Evolutionary conservation across 768 basidiomycete genomes (phyloP).

Genomic region (Asterophora lycoperdoides): DNA sequence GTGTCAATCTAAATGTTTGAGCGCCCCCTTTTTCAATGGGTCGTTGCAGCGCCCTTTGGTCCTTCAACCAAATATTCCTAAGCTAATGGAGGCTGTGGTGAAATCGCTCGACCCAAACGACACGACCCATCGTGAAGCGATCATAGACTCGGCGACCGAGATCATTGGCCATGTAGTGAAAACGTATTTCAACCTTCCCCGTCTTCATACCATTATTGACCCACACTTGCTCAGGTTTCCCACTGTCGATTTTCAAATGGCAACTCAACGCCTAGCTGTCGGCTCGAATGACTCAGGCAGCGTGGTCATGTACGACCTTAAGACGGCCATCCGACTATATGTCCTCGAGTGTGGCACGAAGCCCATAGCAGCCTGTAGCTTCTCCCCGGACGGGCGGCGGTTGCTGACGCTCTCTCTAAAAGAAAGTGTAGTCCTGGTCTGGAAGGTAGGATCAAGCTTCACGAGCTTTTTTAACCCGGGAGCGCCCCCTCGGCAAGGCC

Average conservation of each 20-base stretch:
- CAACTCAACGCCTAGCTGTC: conserved; percentile 83
- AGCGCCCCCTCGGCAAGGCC: conserved; percentile 86
- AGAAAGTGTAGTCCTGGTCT: conserved; percentile 81
- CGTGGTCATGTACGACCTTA: conserved; percentile 93
- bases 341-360: conserved; percentile 91
- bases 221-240: conserved; percentile 58
- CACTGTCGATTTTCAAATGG: conserved; percentile 88
- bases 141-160: conserved; percentile 88
- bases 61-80: conserved; percentile 77
- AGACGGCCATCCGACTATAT: conserved; percentile 91
- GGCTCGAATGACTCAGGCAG: conserved; percentile 89
- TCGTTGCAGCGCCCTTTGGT: conserved; percentile 69
- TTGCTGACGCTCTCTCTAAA: conserved; percentile 85
- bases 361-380: conserved; percentile 77
- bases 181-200: conserved; percentile 49
- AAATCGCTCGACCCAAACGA: conserved; percentile 93
- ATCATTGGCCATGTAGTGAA: conserved; percentile 94
- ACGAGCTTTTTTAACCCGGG: conserved; percentile 89
- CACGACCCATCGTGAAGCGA: conserved; percentile 71
- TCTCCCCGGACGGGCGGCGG: conserved; percentile 90
- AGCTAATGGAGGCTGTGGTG: conserved; percentile 91
- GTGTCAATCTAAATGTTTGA: conserved; percentile 3
- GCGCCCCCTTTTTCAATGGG: background rate
- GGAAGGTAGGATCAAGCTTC: conserved; percentile 94
- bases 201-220: background rate